A percentile compares a stretch with the other conserved stretches of the same genome.
These are phyloP conservation scores for Albatrellus sp. DNA, from an alignment of 1,284 basidiomycete species.

Conservation along the genomic window DNA sequence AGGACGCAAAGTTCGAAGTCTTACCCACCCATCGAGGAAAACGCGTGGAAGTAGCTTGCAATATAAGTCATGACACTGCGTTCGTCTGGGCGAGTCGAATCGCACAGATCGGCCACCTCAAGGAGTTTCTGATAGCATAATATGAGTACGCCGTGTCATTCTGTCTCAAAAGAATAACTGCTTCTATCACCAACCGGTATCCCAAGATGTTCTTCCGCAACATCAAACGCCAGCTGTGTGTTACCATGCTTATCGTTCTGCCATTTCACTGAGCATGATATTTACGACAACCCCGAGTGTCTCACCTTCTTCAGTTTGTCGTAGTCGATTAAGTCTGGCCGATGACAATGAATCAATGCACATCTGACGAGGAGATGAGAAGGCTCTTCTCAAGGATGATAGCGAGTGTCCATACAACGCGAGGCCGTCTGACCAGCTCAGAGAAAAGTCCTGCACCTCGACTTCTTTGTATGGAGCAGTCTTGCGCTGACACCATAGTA, in stretches of 20 bases:
- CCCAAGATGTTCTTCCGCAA: slow-evolving; percentile 77
- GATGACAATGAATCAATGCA: slow-evolving; percentile 92
- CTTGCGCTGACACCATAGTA: slow-evolving; percentile 97
- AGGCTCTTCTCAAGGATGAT: neutral
- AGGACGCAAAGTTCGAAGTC: neutral
- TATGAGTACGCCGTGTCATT: neutral
- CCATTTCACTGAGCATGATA: slow-evolving; percentile 1
- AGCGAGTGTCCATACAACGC: slow-evolving; percentile 61
- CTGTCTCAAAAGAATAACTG: neutral
- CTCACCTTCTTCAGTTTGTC: slow-evolving; percentile 68
- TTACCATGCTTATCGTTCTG: slow-evolving; percentile 70
- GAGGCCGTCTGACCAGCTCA: slow-evolving; percentile 89
- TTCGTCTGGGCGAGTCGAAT: slow-evolving; percentile 81
- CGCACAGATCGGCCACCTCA: slow-evolving; percentile 95
- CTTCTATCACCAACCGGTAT: slow-evolving; percentile 60
- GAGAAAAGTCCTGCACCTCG: slow-evolving; percentile 85
- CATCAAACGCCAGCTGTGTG: slow-evolving; percentile 74
- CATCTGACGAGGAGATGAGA: slow-evolving; percentile 43
- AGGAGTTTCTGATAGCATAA: slow-evolving; percentile 61
- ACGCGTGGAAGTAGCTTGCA: slow-evolving; percentile 96
- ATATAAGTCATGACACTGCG: slow-evolving; percentile 93
- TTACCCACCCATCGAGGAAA: slow-evolving; percentile 82
- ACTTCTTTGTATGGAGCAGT: slow-evolving; percentile 88
- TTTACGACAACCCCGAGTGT: neutral
- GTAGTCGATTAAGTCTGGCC: slow-evolving; percentile 89